A percentile compares a stretch with the other conserved stretches of the same genome.
phyloP scores from a whole-genome alignment of 768 basidiomycete genomes.

The Lactarius quietus region DNA sequence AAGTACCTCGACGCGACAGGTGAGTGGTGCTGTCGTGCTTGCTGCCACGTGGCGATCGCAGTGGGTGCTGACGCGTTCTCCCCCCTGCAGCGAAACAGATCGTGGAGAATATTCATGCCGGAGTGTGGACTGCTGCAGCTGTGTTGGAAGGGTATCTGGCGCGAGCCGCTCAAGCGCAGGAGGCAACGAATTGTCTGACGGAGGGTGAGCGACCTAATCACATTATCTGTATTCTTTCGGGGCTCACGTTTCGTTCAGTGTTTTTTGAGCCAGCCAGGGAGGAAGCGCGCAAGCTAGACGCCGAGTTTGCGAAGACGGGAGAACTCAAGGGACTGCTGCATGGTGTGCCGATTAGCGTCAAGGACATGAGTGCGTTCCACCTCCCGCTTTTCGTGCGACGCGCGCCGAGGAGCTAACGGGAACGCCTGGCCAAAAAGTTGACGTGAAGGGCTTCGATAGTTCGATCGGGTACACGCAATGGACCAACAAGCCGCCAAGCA shows the following conservation, averaged over 20 bases:
- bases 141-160: slow-evolving; percentile 45
- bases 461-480: slow-evolving; percentile 72
- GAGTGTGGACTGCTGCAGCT: slow-evolving; percentile 46
- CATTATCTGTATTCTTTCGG: not conserved
- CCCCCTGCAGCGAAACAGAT: slow-evolving; percentile 40
- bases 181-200: slow-evolving; percentile 70
- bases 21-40: slow-evolving; percentile 22
- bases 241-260: slow-evolving; percentile 41
- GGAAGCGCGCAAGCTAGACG: slow-evolving; percentile 60
- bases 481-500: slow-evolving; percentile 56
- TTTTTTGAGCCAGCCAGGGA: slow-evolving; percentile 62
- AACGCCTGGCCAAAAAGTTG: slow-evolving; percentile 38
- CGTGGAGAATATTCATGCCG: slow-evolving; percentile 37
- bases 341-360: slow-evolving; percentile 77
- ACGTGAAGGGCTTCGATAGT: slow-evolving; percentile 61
- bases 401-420: not conserved
- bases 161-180: slow-evolving; percentile 53
- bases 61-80: too few species aligned
- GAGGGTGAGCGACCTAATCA: slow-evolving; percentile 48
- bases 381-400: too few species aligned
- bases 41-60: too few species aligned
- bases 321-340: slow-evolving; percentile 66
- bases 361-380: slow-evolving; percentile 58
- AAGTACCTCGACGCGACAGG: slow-evolving; percentile 47
- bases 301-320: slow-evolving; percentile 55